Conservation (phyloP, 2,329 filamentous ascomycete genomes). For the Penicillium sp. region DNA sequence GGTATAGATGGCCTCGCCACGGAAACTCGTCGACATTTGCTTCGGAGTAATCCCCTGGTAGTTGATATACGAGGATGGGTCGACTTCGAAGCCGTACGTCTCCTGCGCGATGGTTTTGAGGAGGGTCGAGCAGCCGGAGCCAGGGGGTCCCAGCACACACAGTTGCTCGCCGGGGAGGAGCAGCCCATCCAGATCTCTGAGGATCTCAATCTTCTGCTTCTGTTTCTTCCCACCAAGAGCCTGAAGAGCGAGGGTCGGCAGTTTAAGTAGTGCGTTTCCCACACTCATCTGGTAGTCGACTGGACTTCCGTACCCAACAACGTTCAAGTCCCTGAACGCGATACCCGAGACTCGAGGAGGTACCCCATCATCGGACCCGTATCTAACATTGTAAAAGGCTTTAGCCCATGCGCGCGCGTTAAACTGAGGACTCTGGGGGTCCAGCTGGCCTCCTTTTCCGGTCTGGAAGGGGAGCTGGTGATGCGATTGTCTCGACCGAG, state of each 20-base stretch:
- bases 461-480: slow-evolving; percentile 11
- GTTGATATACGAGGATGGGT: slow-evolving; percentile 4
- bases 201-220: slow-evolving; percentile 6
- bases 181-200: slow-evolving; percentile 3
- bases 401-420: slow-evolving; percentile 19
- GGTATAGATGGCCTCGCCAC: slow-evolving; percentile 11
- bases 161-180: slow-evolving; percentile 9
- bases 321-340: slow-evolving; percentile 15
- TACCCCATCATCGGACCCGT: slow-evolving; percentile 8
- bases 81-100: slow-evolving; percentile 5
- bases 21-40: slow-evolving; percentile 5
- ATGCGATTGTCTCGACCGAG: slow-evolving; percentile 4
- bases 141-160: slow-evolving; percentile 7
- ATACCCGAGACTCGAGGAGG: slow-evolving; percentile 14
- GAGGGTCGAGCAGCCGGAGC: slow-evolving; percentile 6
- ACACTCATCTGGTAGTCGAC: slow-evolving; percentile 14
- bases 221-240: slow-evolving; percentile 9
- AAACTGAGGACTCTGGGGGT: slow-evolving; percentile 19
- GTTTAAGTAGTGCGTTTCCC: slow-evolving; percentile 10
- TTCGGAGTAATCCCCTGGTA: slow-evolving; percentile 9
- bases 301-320: slow-evolving; percentile 7
- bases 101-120: slow-evolving; percentile 11
- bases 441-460: slow-evolving; percentile 1
- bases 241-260: slow-evolving; percentile 2
- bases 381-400: slow-evolving; percentile 21